phyloP scores from a whole-genome alignment of 441 rosid species.

The Arabidopsis hybrid region DNA sequence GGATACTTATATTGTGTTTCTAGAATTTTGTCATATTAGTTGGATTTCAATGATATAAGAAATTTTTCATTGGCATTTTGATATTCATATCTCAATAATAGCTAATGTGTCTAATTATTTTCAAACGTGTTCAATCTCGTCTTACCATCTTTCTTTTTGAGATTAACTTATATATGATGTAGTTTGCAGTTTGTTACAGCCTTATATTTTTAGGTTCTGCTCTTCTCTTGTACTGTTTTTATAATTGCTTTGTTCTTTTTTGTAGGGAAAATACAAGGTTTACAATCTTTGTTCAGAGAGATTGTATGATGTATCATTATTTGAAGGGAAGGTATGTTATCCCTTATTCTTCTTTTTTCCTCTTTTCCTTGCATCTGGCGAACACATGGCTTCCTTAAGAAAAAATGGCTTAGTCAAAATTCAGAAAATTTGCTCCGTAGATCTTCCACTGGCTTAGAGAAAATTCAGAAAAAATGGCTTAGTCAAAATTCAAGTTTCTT shows the following conservation, averaged over 20 bases:
- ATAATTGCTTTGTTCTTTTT: slow-evolving; percentile 12
- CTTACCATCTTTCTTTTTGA: neutral
- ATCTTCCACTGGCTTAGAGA: neutral
- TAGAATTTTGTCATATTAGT: neutral
- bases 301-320: slow-evolving; percentile 77
- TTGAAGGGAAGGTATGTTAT: slow-evolving; percentile 71
- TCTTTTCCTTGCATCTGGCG: slow-evolving; percentile 23
- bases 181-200: slow-evolving; percentile 1
- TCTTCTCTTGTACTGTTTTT: slow-evolving; percentile 10
- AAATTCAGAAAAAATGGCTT: too few species aligned
- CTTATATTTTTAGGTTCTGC: slow-evolving; percentile 4
- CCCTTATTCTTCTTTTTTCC: slow-evolving; percentile 25
- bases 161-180: slow-evolving; percentile 10
- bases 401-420: neutral
- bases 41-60: neutral
- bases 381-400: neutral
- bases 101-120: neutral
- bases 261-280: slow-evolving; percentile 86
- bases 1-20: neutral
- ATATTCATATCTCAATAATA: slow-evolving; percentile 6
- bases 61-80: neutral
- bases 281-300: slow-evolving; percentile 92
- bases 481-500: neutral
- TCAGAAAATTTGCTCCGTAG: neutral
- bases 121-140: neutral